Conservation (phyloP, 148 eudicot genomes). For the Rheum nobile region DNA sequence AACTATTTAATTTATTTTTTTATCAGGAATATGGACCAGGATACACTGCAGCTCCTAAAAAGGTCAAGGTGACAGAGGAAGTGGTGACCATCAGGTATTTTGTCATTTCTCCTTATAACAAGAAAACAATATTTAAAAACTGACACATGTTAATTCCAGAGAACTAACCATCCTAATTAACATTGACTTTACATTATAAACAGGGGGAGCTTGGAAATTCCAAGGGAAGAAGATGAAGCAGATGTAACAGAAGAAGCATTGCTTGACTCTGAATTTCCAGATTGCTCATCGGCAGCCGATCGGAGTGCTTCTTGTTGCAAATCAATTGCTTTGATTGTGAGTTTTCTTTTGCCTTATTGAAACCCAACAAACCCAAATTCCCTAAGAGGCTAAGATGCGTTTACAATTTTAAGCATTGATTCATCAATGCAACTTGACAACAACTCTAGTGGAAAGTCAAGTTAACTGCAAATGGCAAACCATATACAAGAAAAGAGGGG, state of each 20-base stretch:
- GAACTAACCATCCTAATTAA: background rate
- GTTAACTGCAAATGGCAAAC: background rate
- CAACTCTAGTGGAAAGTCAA: background rate
- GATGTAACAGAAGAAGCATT: conserved; percentile 7
- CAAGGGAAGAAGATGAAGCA: conserved; percentile 26
- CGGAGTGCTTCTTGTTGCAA: conserved; percentile 46
- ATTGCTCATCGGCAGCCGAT: conserved; percentile 32
- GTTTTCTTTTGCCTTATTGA: conserved; percentile 9
- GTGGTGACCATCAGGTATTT: conserved; percentile 49
- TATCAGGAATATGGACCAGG: conserved; percentile 76
- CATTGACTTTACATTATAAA: background rate
- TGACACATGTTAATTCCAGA: background rate
- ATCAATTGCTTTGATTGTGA: conserved; percentile 55
- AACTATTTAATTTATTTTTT: background rate
- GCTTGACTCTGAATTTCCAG: conserved; percentile 3
- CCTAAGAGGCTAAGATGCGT: background rate
- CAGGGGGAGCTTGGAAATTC: conserved; percentile 47
- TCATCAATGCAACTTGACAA: background rate
- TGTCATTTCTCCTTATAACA: background rate
- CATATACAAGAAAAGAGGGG: background rate
- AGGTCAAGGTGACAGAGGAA: conserved; percentile 26
- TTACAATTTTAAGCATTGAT: background rate
- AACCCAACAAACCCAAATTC: background rate
- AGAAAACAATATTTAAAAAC: background rate
- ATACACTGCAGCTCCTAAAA: conserved; percentile 52